Evolutionary conservation across 1,284 basidiomycete genomes (phyloP).

Genomic region (Wolfiporia cocos): DNA sequence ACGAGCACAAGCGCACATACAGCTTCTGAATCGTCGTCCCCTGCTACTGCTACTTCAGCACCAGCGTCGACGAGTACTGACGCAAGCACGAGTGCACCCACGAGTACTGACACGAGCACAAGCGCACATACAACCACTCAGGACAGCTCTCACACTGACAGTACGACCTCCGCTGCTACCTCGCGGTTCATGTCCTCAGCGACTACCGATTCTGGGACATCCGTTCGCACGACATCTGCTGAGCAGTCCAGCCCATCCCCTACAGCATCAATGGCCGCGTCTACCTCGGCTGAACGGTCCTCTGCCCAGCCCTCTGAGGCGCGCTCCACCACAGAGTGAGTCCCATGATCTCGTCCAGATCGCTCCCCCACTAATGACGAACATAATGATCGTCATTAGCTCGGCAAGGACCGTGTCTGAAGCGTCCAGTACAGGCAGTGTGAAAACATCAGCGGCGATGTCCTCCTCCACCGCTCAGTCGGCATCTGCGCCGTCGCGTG

Average conservation of each 20-base stretch:
- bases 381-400: too few relatives aligned
- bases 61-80: too few relatives aligned
- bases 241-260: neutral
- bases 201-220: neutral
- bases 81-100: too few relatives aligned
- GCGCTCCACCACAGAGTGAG: neutral
- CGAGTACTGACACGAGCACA: neutral
- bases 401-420: too few relatives aligned
- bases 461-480: neutral
- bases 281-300: neutral
- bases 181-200: neutral
- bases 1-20: too few relatives aligned
- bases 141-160: neutral
- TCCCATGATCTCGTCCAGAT: too few relatives aligned
- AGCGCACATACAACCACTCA: neutral
- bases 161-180: neutral
- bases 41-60: too few relatives aligned
- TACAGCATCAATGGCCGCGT: neutral
- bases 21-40: too few relatives aligned
- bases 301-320: neutral
- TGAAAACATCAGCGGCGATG: neutral
- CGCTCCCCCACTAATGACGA: too few relatives aligned
- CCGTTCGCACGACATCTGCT: constrained; percentile 5
- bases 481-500: constrained; percentile 2
- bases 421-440: too few relatives aligned